Base-by-base conservation (phyloP, 305 asterid species). In the Fraxinus floribunda region DNA sequence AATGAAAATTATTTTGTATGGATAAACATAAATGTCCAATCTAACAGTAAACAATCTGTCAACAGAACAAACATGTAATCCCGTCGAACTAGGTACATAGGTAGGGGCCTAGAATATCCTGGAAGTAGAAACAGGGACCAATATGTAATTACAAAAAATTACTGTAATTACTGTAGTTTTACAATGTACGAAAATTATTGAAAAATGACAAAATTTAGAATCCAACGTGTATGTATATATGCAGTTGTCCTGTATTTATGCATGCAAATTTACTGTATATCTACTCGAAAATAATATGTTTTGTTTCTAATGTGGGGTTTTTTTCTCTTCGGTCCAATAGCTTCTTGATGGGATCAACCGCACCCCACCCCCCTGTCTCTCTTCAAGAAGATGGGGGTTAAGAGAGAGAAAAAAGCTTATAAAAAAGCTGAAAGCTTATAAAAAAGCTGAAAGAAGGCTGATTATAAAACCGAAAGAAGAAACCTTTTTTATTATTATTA, bases 401-500 rank as follows among this genome's bases (percentile, higher is more conserved):
- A 52, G 64, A 76, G 85, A 75, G 81, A 82, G 84, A 83, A 84
- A 80, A 86, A 83, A 82, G 87, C 80, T 88, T 79, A 82, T 78
- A 86, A 70, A 84, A 52, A 90, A 88, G 55, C 16, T 70, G 66
- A 68, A 85, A 86, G 79, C 84, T 81, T 77, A 22, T 22, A 22
- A 22, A 83, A 93, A 90, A 88, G 91, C 86, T 91, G 76, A 79
- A 88, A 85, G 77, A 90, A 87, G 90, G 90, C 91, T 90, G 89
- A 89, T 89, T 91, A 80, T 85, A 70, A 68, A 83, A 83, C 88
- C 85, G 83, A 91, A 91, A 86, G 91, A 88, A 73, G 80, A 77
- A 80, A 81, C 86, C 82, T 76, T 86, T 46, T 81, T 83, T 77
- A 78, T 77, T 77, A 39, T 68, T 68, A 60, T 39, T 34, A 34